These are phyloP conservation scores for Pterulicium gracile DNA, from an alignment of 1,284 basidiomycete species.

Conservation along the genomic window DNA sequence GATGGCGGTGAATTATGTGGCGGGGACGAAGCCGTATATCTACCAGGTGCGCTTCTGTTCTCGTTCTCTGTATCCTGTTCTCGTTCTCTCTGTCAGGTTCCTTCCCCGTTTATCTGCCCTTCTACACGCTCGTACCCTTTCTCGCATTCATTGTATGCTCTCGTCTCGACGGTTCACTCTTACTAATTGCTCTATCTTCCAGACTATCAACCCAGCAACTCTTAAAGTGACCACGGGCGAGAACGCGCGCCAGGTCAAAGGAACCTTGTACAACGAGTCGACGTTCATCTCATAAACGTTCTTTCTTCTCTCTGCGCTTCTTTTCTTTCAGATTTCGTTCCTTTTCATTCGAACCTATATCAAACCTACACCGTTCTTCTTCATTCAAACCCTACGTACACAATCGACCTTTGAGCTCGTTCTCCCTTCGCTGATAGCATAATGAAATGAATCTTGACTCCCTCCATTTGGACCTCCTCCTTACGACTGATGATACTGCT, in stretches of 20 bases:
- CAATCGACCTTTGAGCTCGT: too few relatives aligned
- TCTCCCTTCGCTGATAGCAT: too few relatives aligned
- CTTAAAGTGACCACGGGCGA: conserved; percentile 54
- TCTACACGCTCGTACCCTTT: conserved; percentile 5
- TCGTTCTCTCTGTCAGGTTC: too few relatives aligned
- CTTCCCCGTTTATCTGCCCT: conserved; percentile 6
- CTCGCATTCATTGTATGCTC: background rate
- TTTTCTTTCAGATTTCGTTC: background rate
- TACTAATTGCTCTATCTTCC: conserved; percentile 8
- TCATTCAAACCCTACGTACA: too few relatives aligned
- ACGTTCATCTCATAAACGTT: conserved; percentile 70
- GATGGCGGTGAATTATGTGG: conserved; percentile 83
- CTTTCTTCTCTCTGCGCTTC: background rate
- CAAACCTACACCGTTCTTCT: too few relatives aligned
- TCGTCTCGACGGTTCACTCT: conserved; percentile 10
- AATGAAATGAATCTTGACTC: too few relatives aligned
- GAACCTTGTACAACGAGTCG: conserved; percentile 78
- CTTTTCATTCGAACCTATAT: too few relatives aligned
- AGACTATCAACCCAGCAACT: conserved; percentile 78
- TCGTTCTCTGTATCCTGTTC: background rate
- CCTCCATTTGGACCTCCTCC: too few relatives aligned
- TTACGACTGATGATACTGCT: too few relatives aligned
- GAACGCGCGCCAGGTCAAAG: conserved; percentile 49
- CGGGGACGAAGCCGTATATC: conserved; percentile 87
- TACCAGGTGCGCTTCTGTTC: conserved; percentile 56